Base-by-base conservation (phyloP, 1,284 basidiomycete genomes). In the Volvariella volvacea region DNA sequence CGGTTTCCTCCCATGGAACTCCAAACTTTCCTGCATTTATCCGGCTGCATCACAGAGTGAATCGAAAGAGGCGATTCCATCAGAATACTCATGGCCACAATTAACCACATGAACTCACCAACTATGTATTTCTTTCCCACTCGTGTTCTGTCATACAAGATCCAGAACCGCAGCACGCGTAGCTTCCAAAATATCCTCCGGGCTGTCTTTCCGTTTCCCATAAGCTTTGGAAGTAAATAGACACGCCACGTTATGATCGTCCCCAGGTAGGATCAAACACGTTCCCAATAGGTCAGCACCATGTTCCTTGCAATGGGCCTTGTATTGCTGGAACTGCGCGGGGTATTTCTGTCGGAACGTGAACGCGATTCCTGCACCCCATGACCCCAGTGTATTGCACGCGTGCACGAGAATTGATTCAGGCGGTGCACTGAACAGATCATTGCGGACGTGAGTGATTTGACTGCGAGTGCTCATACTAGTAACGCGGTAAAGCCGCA, bases 1-100 rank as follows among this genome's bases (percentile, higher is more conserved):
- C 65, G 4, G 66, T 67, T 15, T 58, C 52, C 34, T 55, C 56
- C 67, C 67, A 68, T 31, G 61, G 59, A 30, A 69, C 66, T 10
- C 57, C 63, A 54, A 69, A 68, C 47, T 62, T 66, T 17, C 65
- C 66, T 30, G 65, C 65, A 51, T 69, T 68, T 48, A 69, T 64
- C 15, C 64, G 66, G 44, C 65, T 69, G 43, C 12, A n/a, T 28
- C 10, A 25, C 22, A 32, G 3, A 28, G 33, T 48, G 7, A 45
- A 36, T 42, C n/a, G n/a, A n/a, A n/a, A n/a, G n/a, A n/a, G n/a
- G 12, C 25, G 12, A 12, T n/a, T n/a, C 12, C 15, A 25, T 32
- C 38, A 45, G 10, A 36, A 10, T 16, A 9, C 28, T 42, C 20
- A 2, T 10, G 19, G 30, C 16, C 28, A 16, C 14, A 2, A 16